Evolutionary conservation across 2,329 filamentous ascomycete species (phyloP), one percentile per base, ranked within the genome.

Genomic region (Fusarium liriodendri): DNA sequence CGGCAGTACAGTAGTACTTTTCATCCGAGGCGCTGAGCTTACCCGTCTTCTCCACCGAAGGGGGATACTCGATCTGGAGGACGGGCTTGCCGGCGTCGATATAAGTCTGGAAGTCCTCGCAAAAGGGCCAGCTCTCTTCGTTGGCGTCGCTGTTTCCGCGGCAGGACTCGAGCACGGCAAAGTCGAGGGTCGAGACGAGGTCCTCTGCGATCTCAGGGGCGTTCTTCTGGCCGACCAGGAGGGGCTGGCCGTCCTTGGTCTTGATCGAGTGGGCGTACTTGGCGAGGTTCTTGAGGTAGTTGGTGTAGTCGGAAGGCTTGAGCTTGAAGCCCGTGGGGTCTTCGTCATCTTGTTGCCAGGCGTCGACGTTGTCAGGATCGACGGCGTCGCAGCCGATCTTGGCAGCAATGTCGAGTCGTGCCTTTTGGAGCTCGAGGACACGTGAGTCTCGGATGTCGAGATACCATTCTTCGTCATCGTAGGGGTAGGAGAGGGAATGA

Each of bases 81-180:
- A 82, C 80, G 35, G 80, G 81, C 67, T 79, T 81, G 33, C 69
- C 77, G n/a, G 72, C 73, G 11, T 75, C 65, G 32, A 82, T 61
- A 52, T 80, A 81, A 10, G 45, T 66, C 70, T 79, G 77, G 67
- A 82, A 82, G 52, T 78, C 75, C 50, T 69, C 67, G 69, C 80
- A 82, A 47, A 81, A 81, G 20, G 76, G 71, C 54, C 69, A 68
- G 54, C 38, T 75, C 55, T 71, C 65, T 54, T 71, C 73, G 11
- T 50, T 38, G 35, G 65, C 63, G 33, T 75, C 64, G 47, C 70
- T 74, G 58, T 72, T 77, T 42, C 79, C 77, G 33, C 78, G 71
- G 66, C 79, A 85, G 74, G 83, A 75, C 70, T 85, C 72, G 75
- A 85, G 72, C 69, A 84, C 74, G 33, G 80, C 80, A 67, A 82